Evolutionary conservation across 164 flowering plant genomes (phyloP), one percentile per base, ranked within the genome.

Genomic region (Liquidambar formosana): DNA sequence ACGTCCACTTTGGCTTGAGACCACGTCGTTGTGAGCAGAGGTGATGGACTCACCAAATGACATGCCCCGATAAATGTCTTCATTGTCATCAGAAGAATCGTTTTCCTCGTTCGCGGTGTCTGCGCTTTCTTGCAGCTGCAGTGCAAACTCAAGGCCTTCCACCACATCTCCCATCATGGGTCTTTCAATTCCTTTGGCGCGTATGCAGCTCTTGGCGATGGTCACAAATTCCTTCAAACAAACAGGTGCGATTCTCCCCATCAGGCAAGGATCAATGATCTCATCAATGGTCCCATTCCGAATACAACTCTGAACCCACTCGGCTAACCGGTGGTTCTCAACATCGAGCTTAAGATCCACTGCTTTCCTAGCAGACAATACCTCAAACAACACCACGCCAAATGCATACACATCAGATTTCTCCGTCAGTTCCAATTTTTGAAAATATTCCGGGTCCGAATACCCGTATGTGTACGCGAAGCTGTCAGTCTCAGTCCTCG

Each of bases 361-460:
- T 18, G 57, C 26, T 22, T 19, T 19, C 8, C 57, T 53, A 9
- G 57, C 57, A 8, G 10, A 53, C 23, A 53, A 10, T 6, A 53
- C 57, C n/a, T 53, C 25, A 53, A 53, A 53, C 13, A 53, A 10
- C 26, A 53, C 57, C 10, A 53, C 57, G 1, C 57, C 57, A 53
- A 53, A 53, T 53, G 57, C 9, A 22, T 53, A 53, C 22, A 53
- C 57, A 53, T 53, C 57, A 8, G 57, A 19, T 53, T 53, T 53
- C 8, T 53, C 57, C 8, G 57, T 53, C 25, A 53, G 57, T 53
- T 19, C 2, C 26, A 0, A 13, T 10, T 10, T 5, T 13, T 2
- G 2, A 2, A 33, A 2, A 6, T 33, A 33, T 33, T 33, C 41
- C 41, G 41, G 41, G 6, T 33, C 57, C 23, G 19, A 22, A 53